Base-by-base conservation (phyloP, 2,329 filamentous ascomycete species). In the Xylariaceae sp. region DNA sequence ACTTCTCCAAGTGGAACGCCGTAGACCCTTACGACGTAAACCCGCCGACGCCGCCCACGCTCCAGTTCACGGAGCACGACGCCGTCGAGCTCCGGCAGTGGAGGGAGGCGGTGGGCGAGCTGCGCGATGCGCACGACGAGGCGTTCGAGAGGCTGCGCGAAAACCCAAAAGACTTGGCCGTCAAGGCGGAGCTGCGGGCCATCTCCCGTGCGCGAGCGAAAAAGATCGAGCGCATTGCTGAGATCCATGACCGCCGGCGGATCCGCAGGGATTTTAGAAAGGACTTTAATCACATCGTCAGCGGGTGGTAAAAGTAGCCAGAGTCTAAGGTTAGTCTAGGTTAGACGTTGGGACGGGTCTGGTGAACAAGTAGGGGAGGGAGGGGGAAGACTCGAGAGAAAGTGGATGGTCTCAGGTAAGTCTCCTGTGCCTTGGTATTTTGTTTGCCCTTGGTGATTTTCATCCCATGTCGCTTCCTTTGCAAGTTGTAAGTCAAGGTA, bases 31-130 rank as follows among this genome's bases (percentile, higher is more conserved):
- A 40, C 18, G 7, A 36, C 14, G 23, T 17, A 14, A 17, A 40
- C 13, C 17, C 31, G 6, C 35, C 15, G 28, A 40, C 17, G 2
- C 37, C 37, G 2, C 5, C 14, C 0, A 37, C 29, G n/a, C 14
- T 40, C 17, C 34, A 37, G 14, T 41, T 44, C 14, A 40, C 41
- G 3, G n/a, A 21, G n/a, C 30, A 19, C 14, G 37, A 44, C 9
- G 30, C 11, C 1, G 4, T 9, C 21, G 41, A 44, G 17, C 14
- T 44, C 9, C 7, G 16, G 12, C 38, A 41, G 26, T 36, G 38
- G 36, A 3, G 5, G 9, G 21, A 21, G 12, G 21, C 34, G 3
- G 34, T 27, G 4, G 38, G 37, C 15, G 18, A 6, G 2, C 9
- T 35, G 13, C 24, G 31, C 15, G 19, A 34, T 3, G 30, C 37